Conservation (phyloP, 495 filamentous ascomycete species). For the Penicillium alfredii region DNA sequence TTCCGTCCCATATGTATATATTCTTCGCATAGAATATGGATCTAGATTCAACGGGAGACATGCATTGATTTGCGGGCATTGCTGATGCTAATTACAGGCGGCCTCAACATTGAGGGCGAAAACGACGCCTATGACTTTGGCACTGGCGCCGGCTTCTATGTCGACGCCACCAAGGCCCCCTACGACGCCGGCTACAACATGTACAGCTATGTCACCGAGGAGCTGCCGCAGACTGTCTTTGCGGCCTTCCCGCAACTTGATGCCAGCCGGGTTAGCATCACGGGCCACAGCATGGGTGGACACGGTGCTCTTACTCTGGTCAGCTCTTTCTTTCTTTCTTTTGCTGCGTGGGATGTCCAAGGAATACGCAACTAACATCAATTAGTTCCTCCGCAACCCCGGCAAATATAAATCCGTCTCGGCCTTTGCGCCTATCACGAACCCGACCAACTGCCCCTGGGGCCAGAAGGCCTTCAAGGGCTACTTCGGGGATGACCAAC, state of each 20-base stretch:
- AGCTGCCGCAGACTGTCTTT: slow-evolving; percentile 75
- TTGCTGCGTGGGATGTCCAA: slow-evolving; percentile 4
- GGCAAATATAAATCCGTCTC: slow-evolving; percentile 80
- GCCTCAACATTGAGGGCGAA: slow-evolving; percentile 71
- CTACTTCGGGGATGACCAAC: slow-evolving; percentile 71
- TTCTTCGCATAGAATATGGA: not conserved
- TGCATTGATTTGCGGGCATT: no score
- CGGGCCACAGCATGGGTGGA: slow-evolving; percentile 93
- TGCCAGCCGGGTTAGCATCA: slow-evolving; percentile 62
- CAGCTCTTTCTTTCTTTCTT: slow-evolving; percentile 10
- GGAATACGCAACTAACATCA: slow-evolving; percentile 1
- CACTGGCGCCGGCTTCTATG: slow-evolving; percentile 85
- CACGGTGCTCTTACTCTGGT: slow-evolving; percentile 87
- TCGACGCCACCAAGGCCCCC: slow-evolving; percentile 75
- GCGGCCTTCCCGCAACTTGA: slow-evolving; percentile 61
- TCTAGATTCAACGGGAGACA: no score
- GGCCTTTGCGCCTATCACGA: slow-evolving; percentile 88
- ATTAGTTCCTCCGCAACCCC: slow-evolving; percentile 77
- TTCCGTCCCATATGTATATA: not conserved
- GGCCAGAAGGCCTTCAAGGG: slow-evolving; percentile 91
- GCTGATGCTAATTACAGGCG: slow-evolving; percentile 35
- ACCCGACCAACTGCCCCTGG: slow-evolving; percentile 83
- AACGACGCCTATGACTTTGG: slow-evolving; percentile 88
- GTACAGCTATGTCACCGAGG: slow-evolving; percentile 81
- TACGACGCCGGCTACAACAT: slow-evolving; percentile 78